A percentile compares a stretch with the other conserved stretches of the same genome.
These are phyloP conservation scores for Skeletonema menzelii DNA, from an alignment of 108 stramenopile species.

Conservation along the genomic window DNA sequence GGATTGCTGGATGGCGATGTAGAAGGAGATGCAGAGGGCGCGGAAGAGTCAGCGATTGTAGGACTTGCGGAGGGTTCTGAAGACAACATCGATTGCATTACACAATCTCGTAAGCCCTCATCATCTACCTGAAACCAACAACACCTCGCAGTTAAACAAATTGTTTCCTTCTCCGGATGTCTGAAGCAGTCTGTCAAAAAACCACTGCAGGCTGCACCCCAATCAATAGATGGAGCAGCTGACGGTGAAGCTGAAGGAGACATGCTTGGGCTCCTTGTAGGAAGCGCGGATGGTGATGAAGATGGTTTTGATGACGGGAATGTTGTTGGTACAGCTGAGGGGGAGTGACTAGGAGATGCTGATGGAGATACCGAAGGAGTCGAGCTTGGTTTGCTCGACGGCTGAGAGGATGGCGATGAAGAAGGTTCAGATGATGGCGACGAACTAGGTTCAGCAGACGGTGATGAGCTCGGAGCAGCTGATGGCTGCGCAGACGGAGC, in stretches of 20 bases:
- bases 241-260: not conserved
- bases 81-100: not conserved
- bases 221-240: not conserved
- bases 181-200: not conserved
- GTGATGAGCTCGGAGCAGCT: not conserved
- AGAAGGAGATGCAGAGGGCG: too few relatives aligned
- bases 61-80: too few relatives aligned
- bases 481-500: not conserved
- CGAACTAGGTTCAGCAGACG: too few relatives aligned
- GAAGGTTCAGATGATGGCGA: too few relatives aligned
- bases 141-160: not conserved
- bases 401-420: not conserved
- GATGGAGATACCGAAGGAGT: not conserved
- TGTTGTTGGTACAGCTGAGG: not conserved
- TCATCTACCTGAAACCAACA: slow-evolving; percentile 2
- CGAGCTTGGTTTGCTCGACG: not conserved
- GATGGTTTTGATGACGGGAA: not conserved
- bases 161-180: not conserved
- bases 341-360: not conserved
- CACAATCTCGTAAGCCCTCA: not conserved
- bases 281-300: not conserved
- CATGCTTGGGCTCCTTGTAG: not conserved
- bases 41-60: too few relatives aligned
- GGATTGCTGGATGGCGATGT: not conserved
- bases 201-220: not conserved